Evolutionary conservation across 2,329 filamentous ascomycete species (phyloP).

Genomic region (Chaetomiaceae sp.): DNA sequence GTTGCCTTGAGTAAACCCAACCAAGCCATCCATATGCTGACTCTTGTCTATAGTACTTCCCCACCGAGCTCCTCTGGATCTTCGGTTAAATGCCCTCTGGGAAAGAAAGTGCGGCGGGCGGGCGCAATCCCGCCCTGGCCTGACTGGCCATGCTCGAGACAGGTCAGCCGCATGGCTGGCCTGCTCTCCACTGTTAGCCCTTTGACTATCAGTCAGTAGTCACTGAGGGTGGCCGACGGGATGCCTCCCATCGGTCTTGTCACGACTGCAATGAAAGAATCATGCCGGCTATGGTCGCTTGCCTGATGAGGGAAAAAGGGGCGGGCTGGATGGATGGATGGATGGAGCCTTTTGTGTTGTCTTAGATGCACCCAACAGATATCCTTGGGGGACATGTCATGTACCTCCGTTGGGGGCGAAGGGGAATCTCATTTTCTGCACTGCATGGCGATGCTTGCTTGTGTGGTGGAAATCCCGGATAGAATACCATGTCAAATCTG

Average conservation of each 20-base stretch:
- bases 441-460: constrained; percentile 11
- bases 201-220: background rate
- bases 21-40: background rate
- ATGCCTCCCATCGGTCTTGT: constrained; percentile 5
- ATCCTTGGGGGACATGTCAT: background rate
- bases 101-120: background rate
- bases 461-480: background rate
- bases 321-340: too few relatives aligned
- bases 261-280: constrained; percentile 19
- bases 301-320: background rate
- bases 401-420: background rate
- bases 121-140: constrained; percentile 1
- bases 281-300: constrained; percentile 4
- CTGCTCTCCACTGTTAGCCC: constrained; percentile 4
- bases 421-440: constrained; percentile 3
- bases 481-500: constrained; percentile 3
- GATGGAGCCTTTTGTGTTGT: background rate
- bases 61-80: constrained; percentile 53
- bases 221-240: constrained; percentile 7
- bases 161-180: background rate
- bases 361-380: constrained; percentile 4
- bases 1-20: constrained; percentile 5
- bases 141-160: background rate
- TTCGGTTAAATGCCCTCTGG: constrained; percentile 42
- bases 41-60: constrained; percentile 44